Evolutionary conservation across 2,329 filamentous ascomycete species (phyloP).

Genomic region (Calonectria pteridis): DNA sequence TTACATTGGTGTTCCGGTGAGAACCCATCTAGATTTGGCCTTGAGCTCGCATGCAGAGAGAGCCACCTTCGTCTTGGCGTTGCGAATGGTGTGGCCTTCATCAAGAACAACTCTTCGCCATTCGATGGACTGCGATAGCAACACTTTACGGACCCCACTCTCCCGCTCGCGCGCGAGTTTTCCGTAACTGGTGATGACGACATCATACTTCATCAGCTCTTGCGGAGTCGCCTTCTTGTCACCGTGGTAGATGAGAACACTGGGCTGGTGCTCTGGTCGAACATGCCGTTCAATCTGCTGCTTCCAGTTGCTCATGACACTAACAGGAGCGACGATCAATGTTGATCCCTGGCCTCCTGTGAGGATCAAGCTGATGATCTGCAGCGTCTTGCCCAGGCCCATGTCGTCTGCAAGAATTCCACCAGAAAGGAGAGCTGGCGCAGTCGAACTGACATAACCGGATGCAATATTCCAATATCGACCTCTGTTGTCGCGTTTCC

Average conservation of each 20-base stretch:
- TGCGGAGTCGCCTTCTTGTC: slow-evolving; percentile 65
- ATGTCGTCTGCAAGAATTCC: slow-evolving; percentile 92
- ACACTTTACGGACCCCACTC: slow-evolving; percentile 53
- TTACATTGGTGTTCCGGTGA: slow-evolving; percentile 84
- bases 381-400: slow-evolving; percentile 91
- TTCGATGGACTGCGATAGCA: slow-evolving; percentile 58
- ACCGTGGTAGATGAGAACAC: slow-evolving; percentile 82
- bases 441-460: slow-evolving; percentile 69
- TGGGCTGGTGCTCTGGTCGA: slow-evolving; percentile 70
- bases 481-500: slow-evolving; percentile 68
- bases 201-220: slow-evolving; percentile 75
- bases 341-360: slow-evolving; percentile 70
- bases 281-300: slow-evolving; percentile 83
- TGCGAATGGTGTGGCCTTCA: slow-evolving; percentile 86
- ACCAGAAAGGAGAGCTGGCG: slow-evolving; percentile 78
- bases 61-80: slow-evolving; percentile 79
- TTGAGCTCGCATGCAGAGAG: slow-evolving; percentile 75
- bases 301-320: slow-evolving; percentile 92
- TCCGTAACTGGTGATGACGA: slow-evolving; percentile 89
- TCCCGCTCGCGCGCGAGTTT: slow-evolving; percentile 77
- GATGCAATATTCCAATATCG: slow-evolving; percentile 72
- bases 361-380: slow-evolving; percentile 84
- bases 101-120: slow-evolving; percentile 88
- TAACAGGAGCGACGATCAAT: slow-evolving; percentile 84
- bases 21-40: slow-evolving; percentile 81